These are phyloP conservation scores for Zasmidium cellare DNA, from an alignment of 2,329 filamentous ascomycete genomes.

Conservation along the genomic window DNA sequence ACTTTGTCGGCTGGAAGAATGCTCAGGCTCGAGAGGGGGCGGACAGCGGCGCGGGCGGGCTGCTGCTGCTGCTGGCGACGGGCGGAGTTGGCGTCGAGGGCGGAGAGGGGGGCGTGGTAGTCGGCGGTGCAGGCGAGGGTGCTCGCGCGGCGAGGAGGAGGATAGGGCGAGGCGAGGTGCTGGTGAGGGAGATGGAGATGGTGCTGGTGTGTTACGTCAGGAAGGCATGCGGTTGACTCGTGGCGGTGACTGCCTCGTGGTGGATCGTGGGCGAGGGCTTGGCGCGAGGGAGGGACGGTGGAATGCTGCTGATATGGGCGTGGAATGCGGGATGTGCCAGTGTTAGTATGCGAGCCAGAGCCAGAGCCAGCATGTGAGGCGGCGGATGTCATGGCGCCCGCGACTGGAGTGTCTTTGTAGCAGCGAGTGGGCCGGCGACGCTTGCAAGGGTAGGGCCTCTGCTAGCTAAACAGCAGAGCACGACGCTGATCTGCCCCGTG, in stretches of 20 bases:
- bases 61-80: neutral
- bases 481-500: neutral
- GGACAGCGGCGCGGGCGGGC: conserved; percentile 1
- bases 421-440: conserved; percentile 21
- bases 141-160: conserved; percentile 3
- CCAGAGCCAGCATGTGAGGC: conserved; percentile 13
- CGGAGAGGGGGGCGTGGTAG: neutral
- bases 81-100: neutral
- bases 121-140: neutral
- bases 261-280: neutral
- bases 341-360: too few species aligned
- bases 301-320: conserved; percentile 18
- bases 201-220: neutral
- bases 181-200: neutral
- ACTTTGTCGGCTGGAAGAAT: conserved; percentile 26
- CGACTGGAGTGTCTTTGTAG: conserved; percentile 12
- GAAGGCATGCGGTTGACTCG: conserved; percentile 21
- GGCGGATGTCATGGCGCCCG: conserved; percentile 18
- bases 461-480: conserved; percentile 1
- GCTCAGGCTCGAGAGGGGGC: neutral
- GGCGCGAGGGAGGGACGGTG: conserved; percentile 2
- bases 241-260: conserved; percentile 14
- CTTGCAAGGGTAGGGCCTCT: conserved; percentile 13
- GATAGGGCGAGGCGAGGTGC: conserved; percentile 2
- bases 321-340: conserved; percentile 21